Evolutionary conservation across 2,329 filamentous ascomycete genomes (phyloP), one percentile per base, ranked within the genome.

Genomic region (Curvularia spicifera): DNA sequence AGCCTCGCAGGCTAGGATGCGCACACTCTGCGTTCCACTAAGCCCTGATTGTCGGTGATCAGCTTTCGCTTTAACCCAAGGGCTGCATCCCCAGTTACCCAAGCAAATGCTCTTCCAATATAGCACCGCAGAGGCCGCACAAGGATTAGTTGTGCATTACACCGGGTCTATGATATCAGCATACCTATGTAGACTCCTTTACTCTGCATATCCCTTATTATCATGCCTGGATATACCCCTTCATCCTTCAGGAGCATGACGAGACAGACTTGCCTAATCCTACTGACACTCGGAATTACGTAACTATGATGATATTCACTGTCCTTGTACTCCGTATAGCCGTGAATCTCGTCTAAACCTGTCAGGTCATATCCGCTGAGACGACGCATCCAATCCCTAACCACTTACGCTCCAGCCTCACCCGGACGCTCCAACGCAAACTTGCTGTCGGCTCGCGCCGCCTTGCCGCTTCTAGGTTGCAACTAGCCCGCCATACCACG

Each of bases 401-500:
- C 40, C 28, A 42, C 40, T 24, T 26, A 26, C 10, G 28, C 35
- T 31, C 26, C 26, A 42, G 24, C 5, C 39, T 31, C 37, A 35
- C 22, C 31, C 20, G 28, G 35, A 24, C 15, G 12, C 42, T 28
- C 24, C n/a, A 13, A 45, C 10, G 9, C 22, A 46, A 46, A 31
- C 31, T 15, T 18, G 24, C 20, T 28, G 22, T 45, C 51, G 51
- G 42, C 35, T 53, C 51, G 42, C 35, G 42, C 51, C 51, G 51
- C 10, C 13, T 46, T 20, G 22, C 42, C 51, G 42, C 42, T 29
- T 37, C 12, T 28, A 22, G 35, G 37, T 12, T 33, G 28, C 7
- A 44, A 35, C 6, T 39, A 51, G 28, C 39, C 18, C 9, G 12
- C 33, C 35, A 28, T 26, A 49, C 59, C 40, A 56, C 52, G 56